Base-by-base conservation (phyloP, 2,329 filamentous ascomycete species). In the Bipolaris oryzae region DNA sequence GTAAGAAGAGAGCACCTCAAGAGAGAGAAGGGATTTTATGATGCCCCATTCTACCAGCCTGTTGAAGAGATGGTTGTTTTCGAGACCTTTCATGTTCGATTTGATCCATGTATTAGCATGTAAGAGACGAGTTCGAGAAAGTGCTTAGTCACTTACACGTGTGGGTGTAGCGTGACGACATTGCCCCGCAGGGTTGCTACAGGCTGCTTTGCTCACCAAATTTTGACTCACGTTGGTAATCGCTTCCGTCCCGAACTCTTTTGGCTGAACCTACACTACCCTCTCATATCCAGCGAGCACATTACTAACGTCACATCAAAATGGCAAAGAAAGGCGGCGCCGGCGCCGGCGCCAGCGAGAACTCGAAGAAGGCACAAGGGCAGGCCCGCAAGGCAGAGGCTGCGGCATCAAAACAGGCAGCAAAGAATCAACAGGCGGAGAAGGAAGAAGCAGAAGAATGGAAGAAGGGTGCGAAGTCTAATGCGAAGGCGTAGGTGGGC, bases 321-420 rank as follows among this genome's bases (percentile, higher is more conserved):
- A 76, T 75, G 74, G 69, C 64, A 49, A 72, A 70, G 58, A 78
- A 93, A 90, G 71, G 77, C 57, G 79, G 71, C 51, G 84, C 81
- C 49, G 92, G 75, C 53, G 85, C 81, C 51, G 92, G 96, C 53
- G 85, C 81, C 51, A 92, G 96, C 62, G 92, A 90, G 39, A 55
- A 38, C 79, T 89, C 84, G 76, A 98, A 96, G 80, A 98, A 98
- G 82, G 92, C 80, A 2, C 86, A 89, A 7, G 95, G 94, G 63
- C 92, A 97, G 77, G 92, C 93, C 61, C 86, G 92, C 79, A 98
- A 99, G 83, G 92, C 92, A 61, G 92, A 97, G 46, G 88, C 87
- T 3, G 94, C 92, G 1, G 90, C 91, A 7, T 79, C 84, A 54
- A 98, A 98, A 79, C 84, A 88, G 57, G 91, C 91, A 0, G 87